phyloP scores from a whole-genome alignment of 495 filamentous ascomycete genomes.

The Tuber brumale region DNA sequence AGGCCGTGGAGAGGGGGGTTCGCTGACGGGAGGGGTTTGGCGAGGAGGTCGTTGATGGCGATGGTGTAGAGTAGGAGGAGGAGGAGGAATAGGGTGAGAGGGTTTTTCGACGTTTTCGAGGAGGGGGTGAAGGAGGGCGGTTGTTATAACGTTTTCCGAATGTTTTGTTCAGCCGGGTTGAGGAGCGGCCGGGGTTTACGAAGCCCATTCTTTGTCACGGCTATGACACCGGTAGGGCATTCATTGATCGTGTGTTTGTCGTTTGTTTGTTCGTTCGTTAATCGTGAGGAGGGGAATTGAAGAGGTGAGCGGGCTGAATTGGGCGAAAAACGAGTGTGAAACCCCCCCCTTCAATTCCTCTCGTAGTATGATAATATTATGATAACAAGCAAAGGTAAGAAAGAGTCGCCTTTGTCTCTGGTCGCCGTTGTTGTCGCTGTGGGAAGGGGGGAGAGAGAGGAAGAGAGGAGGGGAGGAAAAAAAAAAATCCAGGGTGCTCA shows the following conservation, averaged over 20 bases:
- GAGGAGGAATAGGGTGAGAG: background rate
- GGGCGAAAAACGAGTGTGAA: background rate
- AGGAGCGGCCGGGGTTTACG: conserved; percentile 19
- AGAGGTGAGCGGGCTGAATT: background rate
- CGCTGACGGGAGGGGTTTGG: conserved; percentile 2
- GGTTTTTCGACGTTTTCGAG: background rate
- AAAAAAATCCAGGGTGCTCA: background rate
- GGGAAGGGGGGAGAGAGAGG: background rate
- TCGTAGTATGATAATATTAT: background rate
- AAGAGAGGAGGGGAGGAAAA: background rate
- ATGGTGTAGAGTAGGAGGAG: background rate
- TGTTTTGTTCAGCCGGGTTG: background rate
- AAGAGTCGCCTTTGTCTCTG: background rate
- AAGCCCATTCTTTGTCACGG: conserved; percentile 20
- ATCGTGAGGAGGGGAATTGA: background rate
- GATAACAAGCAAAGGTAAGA: background rate
- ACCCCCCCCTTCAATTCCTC: background rate
- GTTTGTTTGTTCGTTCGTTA: background rate
- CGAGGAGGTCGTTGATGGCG: background rate
- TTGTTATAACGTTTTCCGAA: background rate
- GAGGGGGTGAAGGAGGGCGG: background rate
- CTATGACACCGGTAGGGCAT: background rate
- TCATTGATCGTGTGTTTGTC: background rate
- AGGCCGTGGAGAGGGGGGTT: conserved; percentile 9
- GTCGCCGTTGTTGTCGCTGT: background rate